These are phyloP conservation scores for Medicago ruthenica DNA, from an alignment of 306 rosid genomes.

Conservation along the genomic window DNA sequence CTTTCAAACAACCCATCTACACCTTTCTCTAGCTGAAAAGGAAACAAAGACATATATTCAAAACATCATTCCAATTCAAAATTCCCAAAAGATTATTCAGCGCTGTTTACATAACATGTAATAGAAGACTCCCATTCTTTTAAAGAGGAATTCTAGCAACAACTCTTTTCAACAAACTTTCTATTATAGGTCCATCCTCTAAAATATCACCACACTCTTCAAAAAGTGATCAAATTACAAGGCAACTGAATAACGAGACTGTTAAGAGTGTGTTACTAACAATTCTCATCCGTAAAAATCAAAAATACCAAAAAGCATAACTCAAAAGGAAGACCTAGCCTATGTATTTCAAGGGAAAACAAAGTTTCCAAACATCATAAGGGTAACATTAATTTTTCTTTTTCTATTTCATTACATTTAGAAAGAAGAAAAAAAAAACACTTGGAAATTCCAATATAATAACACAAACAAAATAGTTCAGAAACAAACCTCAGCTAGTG, in stretches of 20 bases:
- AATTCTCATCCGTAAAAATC: constrained; percentile 6
- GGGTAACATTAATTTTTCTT: background rate
- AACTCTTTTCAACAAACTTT: constrained; percentile 18
- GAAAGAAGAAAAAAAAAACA: background rate
- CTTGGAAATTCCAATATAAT: constrained; percentile 12
- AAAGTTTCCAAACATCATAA: background rate
- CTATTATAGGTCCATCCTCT: constrained; percentile 1
- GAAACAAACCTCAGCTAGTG: constrained; percentile 84
- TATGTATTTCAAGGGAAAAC: background rate
- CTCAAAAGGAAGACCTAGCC: constrained; percentile 13
- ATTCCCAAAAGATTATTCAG: background rate
- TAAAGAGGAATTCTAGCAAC: constrained; percentile 5
- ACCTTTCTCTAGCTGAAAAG: constrained; percentile 92
- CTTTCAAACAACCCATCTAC: constrained; percentile 97
- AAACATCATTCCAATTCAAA: constrained; percentile 30
- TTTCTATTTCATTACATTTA: constrained; percentile 21
- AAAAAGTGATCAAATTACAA: constrained; percentile 6
- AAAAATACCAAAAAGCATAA: background rate
- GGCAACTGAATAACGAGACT: constrained; percentile 1
- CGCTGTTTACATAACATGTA: constrained; percentile 15
- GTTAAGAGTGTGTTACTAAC: background rate
- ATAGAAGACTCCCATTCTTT: constrained; percentile 7
- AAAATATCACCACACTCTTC: background rate
- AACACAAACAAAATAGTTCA: constrained; percentile 19
- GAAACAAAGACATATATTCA: constrained; percentile 19